Percentiles rank a stretch among this genome's conserved stretches.
These are phyloP conservation scores for Phytophthora tubulina DNA, from an alignment of 352 stramenopile species.

Conservation along the genomic window DNA sequence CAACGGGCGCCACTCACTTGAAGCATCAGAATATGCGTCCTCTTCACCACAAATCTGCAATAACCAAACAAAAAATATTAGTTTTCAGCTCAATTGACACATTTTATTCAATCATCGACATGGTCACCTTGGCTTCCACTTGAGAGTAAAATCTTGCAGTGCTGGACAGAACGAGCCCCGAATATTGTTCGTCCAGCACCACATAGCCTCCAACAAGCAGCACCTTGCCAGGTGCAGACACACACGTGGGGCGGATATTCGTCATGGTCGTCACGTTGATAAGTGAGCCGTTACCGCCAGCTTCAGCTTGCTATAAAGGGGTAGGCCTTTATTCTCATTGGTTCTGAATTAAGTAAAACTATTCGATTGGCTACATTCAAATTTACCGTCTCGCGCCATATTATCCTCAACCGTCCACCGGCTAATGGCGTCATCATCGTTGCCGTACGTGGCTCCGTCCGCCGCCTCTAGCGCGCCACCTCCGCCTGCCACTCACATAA, in stretches of 20 bases:
- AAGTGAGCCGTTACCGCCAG: not conserved
- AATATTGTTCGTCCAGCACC: conserved; percentile 93
- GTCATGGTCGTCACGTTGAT: conserved; percentile 17
- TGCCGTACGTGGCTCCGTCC: conserved; percentile 30
- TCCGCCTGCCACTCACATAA: conserved; percentile 12
- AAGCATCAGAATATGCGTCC: not conserved
- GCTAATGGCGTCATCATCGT: conserved; percentile 39
- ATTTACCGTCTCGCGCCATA: not conserved
- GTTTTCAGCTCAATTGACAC: conserved; percentile 1
- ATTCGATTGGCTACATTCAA: conserved; percentile 18
- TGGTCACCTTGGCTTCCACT: conserved; percentile 45
- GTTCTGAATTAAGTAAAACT: conserved; percentile 13
- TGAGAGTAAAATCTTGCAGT: conserved; percentile 95
- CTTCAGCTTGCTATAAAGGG: conserved; percentile 9
- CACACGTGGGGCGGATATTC: conserved; percentile 40
- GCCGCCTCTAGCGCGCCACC: not conserved
- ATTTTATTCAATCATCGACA: not conserved
- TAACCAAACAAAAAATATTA: conserved; percentile 3
- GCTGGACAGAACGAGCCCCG: conserved; percentile 92
- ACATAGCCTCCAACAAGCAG: conserved; percentile 97
- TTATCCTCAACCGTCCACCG: conserved; percentile 12
- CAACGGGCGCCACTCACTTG: conserved; percentile 22
- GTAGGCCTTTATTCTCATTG: conserved; percentile 12
- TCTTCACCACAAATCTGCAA: conserved; percentile 6
- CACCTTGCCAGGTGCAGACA: conserved; percentile 97